Evolutionary conservation across 1,139 yeast genomes (phyloP), one percentile per base, ranked within the genome.

Genomic region (Pichia sp.): DNA sequence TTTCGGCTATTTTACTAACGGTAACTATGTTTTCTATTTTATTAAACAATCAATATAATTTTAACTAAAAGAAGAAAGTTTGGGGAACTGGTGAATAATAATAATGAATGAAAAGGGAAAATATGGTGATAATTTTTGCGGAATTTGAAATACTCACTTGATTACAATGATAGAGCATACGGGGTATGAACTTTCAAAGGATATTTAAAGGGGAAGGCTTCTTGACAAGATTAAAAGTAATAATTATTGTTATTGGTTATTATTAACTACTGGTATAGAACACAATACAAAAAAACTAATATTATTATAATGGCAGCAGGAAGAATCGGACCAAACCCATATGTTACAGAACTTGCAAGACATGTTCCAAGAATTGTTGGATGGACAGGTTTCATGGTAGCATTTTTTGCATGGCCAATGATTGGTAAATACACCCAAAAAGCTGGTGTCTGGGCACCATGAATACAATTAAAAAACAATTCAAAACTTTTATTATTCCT

Each of bases 311-410:
- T 50, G 53, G 44, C 56, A 19, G 48, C 53, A 31, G 60, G 66
- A 55, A 62, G 67, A 57, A 48, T 65, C 28, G 69, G 69, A 16
- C 68, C 70, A 53, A 60, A 63, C 60, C 66, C 67, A 31, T 47
- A 55, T 29, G 30, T 58, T 43, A 50, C 39, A 8, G 60, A 58
- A 46, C 46, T 62, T 29, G 63, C 61, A 30, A 47, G 51, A 38
- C 66, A 62, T 43, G 58, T 58, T 44, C 60, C 59, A 34, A 60
- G 52, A 45, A 42, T 66, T 25, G 62, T 56, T 8, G 47, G 45
- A 3, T 67, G 69, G 69, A 64, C 60, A 22, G 48, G 42, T 10
- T 27, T 43, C 0, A 41, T 62, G 42, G 45, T 53, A 13, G 52
- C 53, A 19, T 66, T 66, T 59, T 49, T 62, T 4, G 42, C 54